Conservation (phyloP, 768 basidiomycete species). For the Lactarius akahatsu region DNA sequence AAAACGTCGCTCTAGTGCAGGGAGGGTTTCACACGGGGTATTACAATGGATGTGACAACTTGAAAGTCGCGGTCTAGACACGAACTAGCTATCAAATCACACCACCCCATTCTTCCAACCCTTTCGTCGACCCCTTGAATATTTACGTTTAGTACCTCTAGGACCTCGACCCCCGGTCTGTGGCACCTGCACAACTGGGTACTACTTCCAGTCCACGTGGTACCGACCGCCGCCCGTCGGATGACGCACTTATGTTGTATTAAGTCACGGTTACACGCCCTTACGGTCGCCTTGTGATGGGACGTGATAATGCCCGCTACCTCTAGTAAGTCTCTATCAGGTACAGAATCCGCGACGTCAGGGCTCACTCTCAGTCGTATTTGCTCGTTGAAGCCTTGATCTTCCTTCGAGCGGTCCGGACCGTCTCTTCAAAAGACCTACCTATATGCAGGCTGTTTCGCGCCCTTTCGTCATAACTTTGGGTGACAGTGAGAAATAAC, state of each 20-base stretch:
- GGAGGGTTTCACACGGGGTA: conserved; percentile 7
- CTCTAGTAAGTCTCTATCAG: conserved; percentile 3
- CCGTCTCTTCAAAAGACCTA: not conserved
- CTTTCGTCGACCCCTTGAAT: conserved; percentile 7
- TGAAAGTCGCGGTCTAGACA: not conserved
- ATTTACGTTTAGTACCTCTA: not conserved
- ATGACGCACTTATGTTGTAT: not conserved
- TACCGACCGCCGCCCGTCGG: not conserved
- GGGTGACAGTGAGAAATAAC: not conserved
- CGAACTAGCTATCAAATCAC: not conserved
- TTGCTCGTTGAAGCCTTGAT: too few species aligned
- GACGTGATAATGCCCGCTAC: not conserved
- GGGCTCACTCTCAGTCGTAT: not conserved
- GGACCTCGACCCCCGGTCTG: conserved; percentile 8
- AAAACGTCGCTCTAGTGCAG: not conserved
- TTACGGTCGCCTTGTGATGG: too few species aligned
- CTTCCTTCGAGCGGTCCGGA: not conserved
- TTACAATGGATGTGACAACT: not conserved
- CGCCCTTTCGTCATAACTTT: not conserved
- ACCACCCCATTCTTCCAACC: conserved; percentile 7
- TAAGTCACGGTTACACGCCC: too few species aligned
- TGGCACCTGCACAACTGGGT: not conserved
- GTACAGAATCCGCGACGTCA: not conserved
- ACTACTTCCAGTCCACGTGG: conserved; percentile 1
- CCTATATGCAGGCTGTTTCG: not conserved